A percentile compares a stretch with the other conserved stretches of the same genome.
These are phyloP conservation scores for Clitopilus hobsonii DNA, from an alignment of 768 basidiomycete species.

Conservation along the genomic window DNA sequence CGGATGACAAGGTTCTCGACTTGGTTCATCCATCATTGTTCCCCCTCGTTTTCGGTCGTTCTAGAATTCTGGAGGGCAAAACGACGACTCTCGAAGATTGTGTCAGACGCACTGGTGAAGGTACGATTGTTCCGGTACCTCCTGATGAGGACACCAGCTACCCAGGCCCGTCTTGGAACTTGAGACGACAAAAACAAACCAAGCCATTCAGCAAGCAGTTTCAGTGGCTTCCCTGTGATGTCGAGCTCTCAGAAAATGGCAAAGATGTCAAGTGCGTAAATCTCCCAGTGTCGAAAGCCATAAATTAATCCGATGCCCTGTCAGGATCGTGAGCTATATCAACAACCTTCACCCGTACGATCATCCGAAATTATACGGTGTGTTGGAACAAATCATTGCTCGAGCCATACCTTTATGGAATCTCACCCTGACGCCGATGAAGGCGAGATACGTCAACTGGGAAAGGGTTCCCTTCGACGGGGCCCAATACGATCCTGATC, in stretches of 20 bases:
- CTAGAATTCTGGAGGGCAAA: constrained; percentile 7
- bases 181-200: neutral
- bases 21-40: too few relatives aligned
- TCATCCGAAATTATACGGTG: constrained; percentile 16
- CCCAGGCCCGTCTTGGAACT: neutral
- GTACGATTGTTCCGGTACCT: constrained; percentile 3
- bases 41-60: constrained; percentile 25
- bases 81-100: constrained; percentile 9
- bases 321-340: constrained; percentile 29
- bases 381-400: constrained; percentile 21
- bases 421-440: constrained; percentile 16
- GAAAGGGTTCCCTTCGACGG: constrained; percentile 4
- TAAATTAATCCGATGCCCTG: neutral
- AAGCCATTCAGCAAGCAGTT: constrained; percentile 5
- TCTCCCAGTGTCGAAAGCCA: neutral
- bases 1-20: constrained; percentile 33
- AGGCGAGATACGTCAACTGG: neutral
- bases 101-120: constrained; percentile 9
- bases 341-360: constrained; percentile 32
- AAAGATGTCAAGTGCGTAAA: neutral
- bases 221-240: too few relatives aligned
- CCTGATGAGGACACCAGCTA: neutral
- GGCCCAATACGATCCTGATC: constrained; percentile 3
- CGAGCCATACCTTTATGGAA: constrained; percentile 27
- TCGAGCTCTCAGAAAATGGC: neutral